Evolutionary conservation across 1,284 basidiomycete genomes (phyloP).

Genomic region (Baeospora myosura): DNA sequence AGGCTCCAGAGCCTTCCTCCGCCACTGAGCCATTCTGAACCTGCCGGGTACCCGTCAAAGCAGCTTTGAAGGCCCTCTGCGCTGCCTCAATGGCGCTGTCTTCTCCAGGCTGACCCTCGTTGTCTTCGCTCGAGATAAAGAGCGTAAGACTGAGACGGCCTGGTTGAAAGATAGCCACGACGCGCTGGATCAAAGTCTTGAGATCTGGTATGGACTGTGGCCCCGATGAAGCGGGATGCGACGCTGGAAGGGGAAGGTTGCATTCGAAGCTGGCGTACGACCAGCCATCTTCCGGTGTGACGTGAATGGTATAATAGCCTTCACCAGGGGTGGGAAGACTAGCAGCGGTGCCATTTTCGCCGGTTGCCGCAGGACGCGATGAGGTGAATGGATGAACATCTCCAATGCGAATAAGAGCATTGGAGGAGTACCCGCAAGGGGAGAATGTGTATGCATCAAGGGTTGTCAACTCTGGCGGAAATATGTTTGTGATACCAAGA

Average conservation of each 20-base stretch:
- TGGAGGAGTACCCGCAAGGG: constrained; percentile 96
- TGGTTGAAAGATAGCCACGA: constrained; percentile 91
- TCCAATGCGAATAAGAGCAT: constrained; percentile 78
- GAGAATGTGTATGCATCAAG: constrained; percentile 92
- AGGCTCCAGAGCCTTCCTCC: not conserved
- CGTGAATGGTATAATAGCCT: constrained; percentile 98
- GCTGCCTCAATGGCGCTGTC: constrained; percentile 57
- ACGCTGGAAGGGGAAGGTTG: constrained; percentile 76
- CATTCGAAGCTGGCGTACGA: constrained; percentile 98
- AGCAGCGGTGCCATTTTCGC: constrained; percentile 3
- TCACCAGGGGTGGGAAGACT: constrained; percentile 47
- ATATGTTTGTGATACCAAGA: constrained; percentile 82
- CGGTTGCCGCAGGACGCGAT: constrained; percentile 7
- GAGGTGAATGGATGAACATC: constrained; percentile 24
- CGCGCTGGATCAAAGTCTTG: constrained; percentile 75
- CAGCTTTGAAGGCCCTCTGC: constrained; percentile 61
- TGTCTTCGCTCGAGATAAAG: constrained; percentile 74
- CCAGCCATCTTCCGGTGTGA: constrained; percentile 96
- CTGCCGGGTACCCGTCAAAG: constrained; percentile 31
- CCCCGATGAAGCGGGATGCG: constrained; percentile 26
- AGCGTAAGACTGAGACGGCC: constrained; percentile 83
- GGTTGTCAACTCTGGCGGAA: constrained; percentile 71
- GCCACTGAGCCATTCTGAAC: not conserved
- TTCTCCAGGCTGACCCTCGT: constrained; percentile 40
- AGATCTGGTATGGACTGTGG: constrained; percentile 59